phyloP scores from a whole-genome alignment of 805 yeast species.

The Tetrapisispora taiwanensis region DNA sequence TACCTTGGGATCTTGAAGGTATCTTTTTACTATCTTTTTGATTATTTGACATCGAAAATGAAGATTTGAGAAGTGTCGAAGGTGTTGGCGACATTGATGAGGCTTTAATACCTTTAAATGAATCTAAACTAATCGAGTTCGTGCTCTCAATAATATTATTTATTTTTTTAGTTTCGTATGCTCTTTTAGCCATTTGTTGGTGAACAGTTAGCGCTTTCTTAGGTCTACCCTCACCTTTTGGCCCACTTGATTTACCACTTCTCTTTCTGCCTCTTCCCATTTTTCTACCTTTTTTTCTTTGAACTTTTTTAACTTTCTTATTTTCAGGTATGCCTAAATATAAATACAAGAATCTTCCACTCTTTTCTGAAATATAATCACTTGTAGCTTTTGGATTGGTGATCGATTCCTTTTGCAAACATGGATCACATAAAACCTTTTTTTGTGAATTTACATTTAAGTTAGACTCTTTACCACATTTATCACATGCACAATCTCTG shows the following conservation, averaged over 20 bases:
- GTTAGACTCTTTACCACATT: conserved; percentile 35
- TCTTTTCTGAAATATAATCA: conserved; percentile 35
- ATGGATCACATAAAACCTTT: conserved; percentile 35
- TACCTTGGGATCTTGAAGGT: no score
- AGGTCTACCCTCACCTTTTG: conserved; percentile 4
- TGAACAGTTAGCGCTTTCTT: conserved; percentile 19
- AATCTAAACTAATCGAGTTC: conserved; percentile 31
- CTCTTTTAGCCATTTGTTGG: conserved; percentile 21
- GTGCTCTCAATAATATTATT: conserved; percentile 35
- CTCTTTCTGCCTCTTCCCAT: conserved; percentile 18
- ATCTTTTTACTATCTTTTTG: not conserved
- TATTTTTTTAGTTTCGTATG: conserved; percentile 18
- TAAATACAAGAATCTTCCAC: conserved; percentile 38
- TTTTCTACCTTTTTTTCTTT: conserved; percentile 26
- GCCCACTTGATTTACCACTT: not conserved
- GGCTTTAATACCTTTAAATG: conserved; percentile 29
- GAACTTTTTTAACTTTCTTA: conserved; percentile 6
- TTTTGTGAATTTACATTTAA: conserved; percentile 29
- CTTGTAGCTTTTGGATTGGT: conserved; percentile 3
- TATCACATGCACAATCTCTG: conserved; percentile 40
- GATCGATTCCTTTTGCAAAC: conserved; percentile 25
- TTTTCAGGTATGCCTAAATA: conserved; percentile 40
- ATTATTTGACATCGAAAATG: not conserved
- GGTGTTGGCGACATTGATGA: not conserved
- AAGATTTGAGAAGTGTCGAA: not conserved